Evolutionary conservation across 1,284 basidiomycete genomes (phyloP).

Genomic region (Cutaneotrichosporon spelunceum): DNA sequence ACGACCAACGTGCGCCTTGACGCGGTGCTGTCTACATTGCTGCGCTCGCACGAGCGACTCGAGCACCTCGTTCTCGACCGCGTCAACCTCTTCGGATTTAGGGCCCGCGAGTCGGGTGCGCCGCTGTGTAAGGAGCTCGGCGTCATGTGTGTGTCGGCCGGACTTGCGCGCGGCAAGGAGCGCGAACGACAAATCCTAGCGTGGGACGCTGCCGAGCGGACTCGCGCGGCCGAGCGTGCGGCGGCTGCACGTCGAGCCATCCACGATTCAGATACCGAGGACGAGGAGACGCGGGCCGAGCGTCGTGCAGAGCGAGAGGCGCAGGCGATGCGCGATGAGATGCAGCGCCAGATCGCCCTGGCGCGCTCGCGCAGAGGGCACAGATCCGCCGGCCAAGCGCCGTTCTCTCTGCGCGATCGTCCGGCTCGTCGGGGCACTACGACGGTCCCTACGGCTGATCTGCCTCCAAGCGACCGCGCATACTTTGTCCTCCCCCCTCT

Average conservation of each 20-base stretch:
- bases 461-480: conserved; percentile 39
- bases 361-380: conserved; percentile 43
- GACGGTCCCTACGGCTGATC: conserved; percentile 22
- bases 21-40: conserved; percentile 39
- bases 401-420: conserved; percentile 47
- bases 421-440: conserved; percentile 22
- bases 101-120: conserved; percentile 43
- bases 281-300: conserved; percentile 21
- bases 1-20: conserved; percentile 52
- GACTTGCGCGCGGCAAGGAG: conserved; percentile 47
- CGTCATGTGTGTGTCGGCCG: conserved; percentile 38
- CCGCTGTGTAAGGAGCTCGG: conserved; percentile 47
- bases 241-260: conserved; percentile 6
- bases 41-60: conserved; percentile 37
- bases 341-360: conserved; percentile 33
- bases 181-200: conserved; percentile 44
- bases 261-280: conserved; percentile 19
- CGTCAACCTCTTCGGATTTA: conserved; percentile 52
- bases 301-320: conserved; percentile 20
- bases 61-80: conserved; percentile 52
- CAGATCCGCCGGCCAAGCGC: conserved; percentile 45
- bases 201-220: conserved; percentile 43
- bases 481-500: conserved; percentile 50
- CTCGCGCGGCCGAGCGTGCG: conserved; percentile 30
- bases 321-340: conserved; percentile 28